These are phyloP conservation scores for Phlegmacium glaucopus DNA, from an alignment of 768 basidiomycete genomes.

Conservation along the genomic window DNA sequence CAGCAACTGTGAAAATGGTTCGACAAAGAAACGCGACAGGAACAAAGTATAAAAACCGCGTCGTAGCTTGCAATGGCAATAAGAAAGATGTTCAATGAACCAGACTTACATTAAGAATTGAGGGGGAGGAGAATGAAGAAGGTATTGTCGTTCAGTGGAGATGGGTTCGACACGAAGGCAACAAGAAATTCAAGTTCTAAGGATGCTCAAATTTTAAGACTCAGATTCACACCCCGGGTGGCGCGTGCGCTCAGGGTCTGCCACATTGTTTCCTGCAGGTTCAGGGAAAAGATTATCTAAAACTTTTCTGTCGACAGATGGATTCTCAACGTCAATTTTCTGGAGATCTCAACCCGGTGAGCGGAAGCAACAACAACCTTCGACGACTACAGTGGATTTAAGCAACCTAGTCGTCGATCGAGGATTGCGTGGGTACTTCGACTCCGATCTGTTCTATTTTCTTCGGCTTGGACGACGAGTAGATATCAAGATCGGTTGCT, in stretches of 20 bases:
- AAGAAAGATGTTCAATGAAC: neutral
- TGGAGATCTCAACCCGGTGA: no score
- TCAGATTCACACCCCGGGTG: slow-evolving; percentile 42
- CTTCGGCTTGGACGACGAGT: no score
- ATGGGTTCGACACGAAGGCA: slow-evolving; percentile 45
- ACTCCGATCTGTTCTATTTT: no score
- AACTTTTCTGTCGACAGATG: no score
- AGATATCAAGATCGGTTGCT: no score
- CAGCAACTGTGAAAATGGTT: slow-evolving; percentile 38
- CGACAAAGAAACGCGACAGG: slow-evolving; percentile 40
- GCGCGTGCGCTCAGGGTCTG: slow-evolving; percentile 22
- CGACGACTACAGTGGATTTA: no score
- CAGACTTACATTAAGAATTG: slow-evolving; percentile 41
- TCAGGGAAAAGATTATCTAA: slow-evolving; percentile 19
- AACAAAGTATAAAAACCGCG: slow-evolving; percentile 24
- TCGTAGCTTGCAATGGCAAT: slow-evolving; percentile 17
- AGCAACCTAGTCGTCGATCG: no score
- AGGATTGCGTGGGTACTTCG: no score
- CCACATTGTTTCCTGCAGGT: slow-evolving; percentile 9
- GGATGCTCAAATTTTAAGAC: slow-evolving; percentile 39
- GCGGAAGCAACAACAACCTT: no score
- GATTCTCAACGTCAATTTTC: no score
- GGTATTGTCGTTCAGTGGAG: slow-evolving; percentile 39
- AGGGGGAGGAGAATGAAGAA: slow-evolving; percentile 25
- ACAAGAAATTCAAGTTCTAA: slow-evolving; percentile 40